Evolutionary conservation across 169 alveolate species (phyloP).

Genomic region (Plasmodium reichenowi): DNA sequence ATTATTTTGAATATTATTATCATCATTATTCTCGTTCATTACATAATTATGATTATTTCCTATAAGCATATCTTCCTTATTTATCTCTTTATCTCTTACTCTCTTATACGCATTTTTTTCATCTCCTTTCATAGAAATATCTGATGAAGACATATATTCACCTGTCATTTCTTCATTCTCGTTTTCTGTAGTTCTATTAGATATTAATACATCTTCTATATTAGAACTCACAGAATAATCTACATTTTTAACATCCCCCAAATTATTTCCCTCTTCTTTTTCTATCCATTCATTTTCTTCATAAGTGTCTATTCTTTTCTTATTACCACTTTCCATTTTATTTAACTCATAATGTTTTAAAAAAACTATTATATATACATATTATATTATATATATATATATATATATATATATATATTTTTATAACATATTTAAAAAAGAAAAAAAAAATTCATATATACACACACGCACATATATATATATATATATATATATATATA

Average conservation of each 20-base stretch:
- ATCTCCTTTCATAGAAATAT: background rate
- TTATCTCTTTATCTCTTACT: background rate
- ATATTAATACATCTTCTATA: constrained; percentile 13
- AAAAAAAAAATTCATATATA: too few relatives aligned
- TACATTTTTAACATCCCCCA: background rate
- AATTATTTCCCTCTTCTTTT: background rate
- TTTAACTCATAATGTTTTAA: background rate
- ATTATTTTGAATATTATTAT: background rate
- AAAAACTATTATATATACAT: too few relatives aligned
- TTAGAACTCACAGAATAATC: background rate
- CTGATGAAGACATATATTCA: background rate
- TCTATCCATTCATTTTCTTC: background rate
- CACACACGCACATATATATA: too few relatives aligned
- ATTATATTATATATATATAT: too few relatives aligned
- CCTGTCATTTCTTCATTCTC: constrained; percentile 13
- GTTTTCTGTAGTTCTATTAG: constrained; percentile 42
- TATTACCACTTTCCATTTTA: background rate
- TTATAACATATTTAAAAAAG: too few relatives aligned
- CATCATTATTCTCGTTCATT: background rate
- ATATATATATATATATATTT: too few relatives aligned
- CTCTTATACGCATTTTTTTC: background rate
- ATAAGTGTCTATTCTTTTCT: background rate
- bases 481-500: too few relatives aligned
- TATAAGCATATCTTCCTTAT: background rate
- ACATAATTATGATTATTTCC: background rate